Percentiles rank a stretch among this genome's conserved stretches.
These are phyloP conservation scores for Meyerozyma carpophila DNA, from an alignment of 1,139 yeast species.

Conservation along the genomic window DNA sequence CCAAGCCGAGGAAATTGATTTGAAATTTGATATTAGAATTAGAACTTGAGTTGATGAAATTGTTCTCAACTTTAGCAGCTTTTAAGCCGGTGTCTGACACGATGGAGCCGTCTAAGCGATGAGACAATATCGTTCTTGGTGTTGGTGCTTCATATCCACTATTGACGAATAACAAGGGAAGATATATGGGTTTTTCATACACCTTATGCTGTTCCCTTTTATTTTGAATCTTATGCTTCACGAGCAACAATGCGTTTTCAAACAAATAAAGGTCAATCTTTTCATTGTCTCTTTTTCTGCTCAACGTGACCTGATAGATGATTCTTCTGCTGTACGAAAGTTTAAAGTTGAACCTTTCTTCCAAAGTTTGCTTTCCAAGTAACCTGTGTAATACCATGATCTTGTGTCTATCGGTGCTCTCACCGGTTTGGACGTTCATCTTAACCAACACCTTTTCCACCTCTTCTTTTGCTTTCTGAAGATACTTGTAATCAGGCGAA, in stretches of 20 bases:
- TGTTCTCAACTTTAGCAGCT: constrained; percentile 23
- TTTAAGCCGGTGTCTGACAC: constrained; percentile 33
- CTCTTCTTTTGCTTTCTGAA: constrained; percentile 70
- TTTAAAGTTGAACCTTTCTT: constrained; percentile 51
- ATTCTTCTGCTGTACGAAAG: constrained; percentile 79
- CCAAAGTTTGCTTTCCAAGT: constrained; percentile 79
- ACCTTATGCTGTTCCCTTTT: constrained; percentile 91
- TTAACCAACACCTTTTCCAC: constrained; percentile 71
- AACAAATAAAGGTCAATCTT: constrained; percentile 80
- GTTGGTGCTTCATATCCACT: constrained; percentile 76
- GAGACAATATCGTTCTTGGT: constrained; percentile 40
- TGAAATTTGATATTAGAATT: constrained; percentile 38
- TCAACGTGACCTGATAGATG: constrained; percentile 68
- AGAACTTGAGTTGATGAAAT: constrained; percentile 21
- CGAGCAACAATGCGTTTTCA: constrained; percentile 84
- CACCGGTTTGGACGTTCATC: constrained; percentile 89
- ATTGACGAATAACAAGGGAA: constrained; percentile 73
- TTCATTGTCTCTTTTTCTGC: constrained; percentile 65
- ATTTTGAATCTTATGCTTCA: constrained; percentile 80
- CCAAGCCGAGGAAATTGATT: constrained; percentile 40
- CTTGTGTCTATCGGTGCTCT: constrained; percentile 88
- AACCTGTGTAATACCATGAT: constrained; percentile 78
- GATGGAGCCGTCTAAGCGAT: constrained; percentile 33
- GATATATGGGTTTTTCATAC: constrained; percentile 86
- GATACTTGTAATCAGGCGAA: constrained; percentile 66